Conservation (phyloP, 2,329 filamentous ascomycete genomes). For the Grosmannia huntii region DNA sequence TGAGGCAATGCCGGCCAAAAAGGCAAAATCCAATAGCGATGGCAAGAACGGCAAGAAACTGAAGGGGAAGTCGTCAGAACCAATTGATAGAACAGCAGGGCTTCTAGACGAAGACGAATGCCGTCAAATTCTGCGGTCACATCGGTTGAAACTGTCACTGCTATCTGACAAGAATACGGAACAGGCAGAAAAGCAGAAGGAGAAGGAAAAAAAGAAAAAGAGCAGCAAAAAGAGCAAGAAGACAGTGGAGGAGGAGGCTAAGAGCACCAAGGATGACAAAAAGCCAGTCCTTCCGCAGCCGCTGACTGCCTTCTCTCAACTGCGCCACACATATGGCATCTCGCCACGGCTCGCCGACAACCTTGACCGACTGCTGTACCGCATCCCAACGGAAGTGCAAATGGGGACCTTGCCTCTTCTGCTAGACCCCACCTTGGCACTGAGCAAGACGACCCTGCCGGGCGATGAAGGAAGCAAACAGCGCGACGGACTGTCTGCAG, state of each 20-base stretch:
- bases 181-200: slow-evolving; percentile 24
- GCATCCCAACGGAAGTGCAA: slow-evolving; percentile 85
- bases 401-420: slow-evolving; percentile 73
- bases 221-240: slow-evolving; percentile 32
- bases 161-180: slow-evolving; percentile 46
- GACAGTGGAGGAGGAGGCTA: slow-evolving; percentile 28
- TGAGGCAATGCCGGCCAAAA: slow-evolving; percentile 8
- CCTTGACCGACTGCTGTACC: slow-evolving; percentile 71
- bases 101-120: slow-evolving; percentile 57
- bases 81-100: slow-evolving; percentile 14
- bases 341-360: slow-evolving; percentile 65
- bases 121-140: slow-evolving; percentile 59
- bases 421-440: slow-evolving; percentile 41
- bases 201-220: slow-evolving; percentile 28
- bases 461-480: slow-evolving; percentile 10
- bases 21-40: slow-evolving; percentile 23
- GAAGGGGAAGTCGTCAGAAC: slow-evolving; percentile 17
- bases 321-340: slow-evolving; percentile 60
- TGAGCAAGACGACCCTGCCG: slow-evolving; percentile 21
- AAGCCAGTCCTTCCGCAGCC: slow-evolving; percentile 66
- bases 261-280: slow-evolving; percentile 34
- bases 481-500: slow-evolving; percentile 12
- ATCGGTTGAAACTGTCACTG: slow-evolving; percentile 74
- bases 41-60: slow-evolving; percentile 12
- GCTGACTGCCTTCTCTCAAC: slow-evolving; percentile 60